These are phyloP conservation scores for Plantago elongata DNA, from an alignment of 257 asterid species.

Conservation along the genomic window DNA sequence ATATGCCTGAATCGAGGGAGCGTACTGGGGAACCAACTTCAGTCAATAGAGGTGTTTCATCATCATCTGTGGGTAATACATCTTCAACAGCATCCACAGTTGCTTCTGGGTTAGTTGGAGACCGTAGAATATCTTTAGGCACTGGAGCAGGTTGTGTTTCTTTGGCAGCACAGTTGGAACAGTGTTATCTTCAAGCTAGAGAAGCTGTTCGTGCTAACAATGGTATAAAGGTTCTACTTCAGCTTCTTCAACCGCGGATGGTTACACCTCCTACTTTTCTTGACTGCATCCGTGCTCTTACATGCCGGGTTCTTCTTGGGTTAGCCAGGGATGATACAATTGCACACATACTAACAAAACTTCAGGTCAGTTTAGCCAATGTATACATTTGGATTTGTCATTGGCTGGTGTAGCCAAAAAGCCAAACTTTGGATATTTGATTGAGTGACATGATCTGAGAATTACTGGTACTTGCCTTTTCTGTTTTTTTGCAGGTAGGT, in stretches of 20 bases:
- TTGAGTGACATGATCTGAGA: conserved; percentile 2
- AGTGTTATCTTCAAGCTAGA: conserved; percentile 90
- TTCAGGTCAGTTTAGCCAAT: conserved; percentile 55
- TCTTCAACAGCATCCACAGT: conserved; percentile 49
- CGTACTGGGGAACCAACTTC: conserved; percentile 62
- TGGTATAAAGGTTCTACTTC: conserved; percentile 94
- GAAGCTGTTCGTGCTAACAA: conserved; percentile 97
- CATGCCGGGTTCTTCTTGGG: conserved; percentile 98
- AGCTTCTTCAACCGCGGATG: conserved; percentile 94
- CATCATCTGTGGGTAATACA: conserved; percentile 34
- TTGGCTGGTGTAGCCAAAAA: no score
- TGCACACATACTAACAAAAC: conserved; percentile 95
- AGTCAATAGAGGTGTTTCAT: conserved; percentile 54
- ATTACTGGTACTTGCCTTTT: conserved; percentile 2
- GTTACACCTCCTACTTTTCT: conserved; percentile 92
- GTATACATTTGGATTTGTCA: background rate
- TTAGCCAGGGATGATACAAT: conserved; percentile 96
- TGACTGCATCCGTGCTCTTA: conserved; percentile 98
- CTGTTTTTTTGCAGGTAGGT: conserved; percentile 60
- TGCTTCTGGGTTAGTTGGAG: conserved; percentile 94
- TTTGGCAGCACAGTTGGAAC: conserved; percentile 98
- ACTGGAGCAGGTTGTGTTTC: conserved; percentile 97
- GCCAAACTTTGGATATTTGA: background rate
- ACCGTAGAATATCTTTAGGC: conserved; percentile 86
- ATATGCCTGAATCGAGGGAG: conserved; percentile 47